Conservation (phyloP, 2,329 filamentous ascomycete genomes). For the Cladophialophora exuberans region DNA sequence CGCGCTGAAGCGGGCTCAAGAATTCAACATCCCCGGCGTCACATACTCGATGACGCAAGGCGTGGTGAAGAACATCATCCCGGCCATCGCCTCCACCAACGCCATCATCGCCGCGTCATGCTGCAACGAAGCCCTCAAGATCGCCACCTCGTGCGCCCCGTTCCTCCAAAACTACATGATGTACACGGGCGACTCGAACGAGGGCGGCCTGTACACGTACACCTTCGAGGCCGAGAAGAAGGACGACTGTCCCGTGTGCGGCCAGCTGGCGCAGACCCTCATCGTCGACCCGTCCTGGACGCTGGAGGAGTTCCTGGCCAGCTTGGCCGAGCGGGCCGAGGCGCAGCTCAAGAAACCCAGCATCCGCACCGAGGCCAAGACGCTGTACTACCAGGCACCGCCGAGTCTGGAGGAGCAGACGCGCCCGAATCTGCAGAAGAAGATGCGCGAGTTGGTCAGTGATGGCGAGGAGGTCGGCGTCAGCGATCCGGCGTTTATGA, state of each 20-base stretch:
- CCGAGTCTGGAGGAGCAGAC: constrained; percentile 82
- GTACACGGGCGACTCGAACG: constrained; percentile 96
- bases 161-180: constrained; percentile 96
- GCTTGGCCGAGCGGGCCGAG: constrained; percentile 79
- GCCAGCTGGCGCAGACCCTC: constrained; percentile 76
- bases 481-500: constrained; percentile 84
- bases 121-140: constrained; percentile 96
- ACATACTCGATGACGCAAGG: constrained; percentile 96
- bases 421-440: constrained; percentile 77
- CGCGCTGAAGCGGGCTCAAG: constrained; percentile 75
- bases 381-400: constrained; percentile 86
- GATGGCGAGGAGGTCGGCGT: constrained; percentile 89
- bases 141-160: constrained; percentile 80
- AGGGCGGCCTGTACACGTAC: constrained; percentile 94
- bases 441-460: constrained; percentile 73
- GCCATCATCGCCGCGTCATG: constrained; percentile 94
- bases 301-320: constrained; percentile 82
- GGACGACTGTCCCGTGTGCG: constrained; percentile 91
- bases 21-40: constrained; percentile 89
- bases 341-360: constrained; percentile 94
- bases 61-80: constrained; percentile 99
- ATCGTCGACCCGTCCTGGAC: constrained; percentile 71
- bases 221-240: constrained; percentile 96
- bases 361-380: constrained; percentile 77
- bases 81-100: constrained; percentile 96